These are phyloP conservation scores for Colletotrichum simmondsii DNA, from an alignment of 2,329 filamentous ascomycete species.

Conservation along the genomic window DNA sequence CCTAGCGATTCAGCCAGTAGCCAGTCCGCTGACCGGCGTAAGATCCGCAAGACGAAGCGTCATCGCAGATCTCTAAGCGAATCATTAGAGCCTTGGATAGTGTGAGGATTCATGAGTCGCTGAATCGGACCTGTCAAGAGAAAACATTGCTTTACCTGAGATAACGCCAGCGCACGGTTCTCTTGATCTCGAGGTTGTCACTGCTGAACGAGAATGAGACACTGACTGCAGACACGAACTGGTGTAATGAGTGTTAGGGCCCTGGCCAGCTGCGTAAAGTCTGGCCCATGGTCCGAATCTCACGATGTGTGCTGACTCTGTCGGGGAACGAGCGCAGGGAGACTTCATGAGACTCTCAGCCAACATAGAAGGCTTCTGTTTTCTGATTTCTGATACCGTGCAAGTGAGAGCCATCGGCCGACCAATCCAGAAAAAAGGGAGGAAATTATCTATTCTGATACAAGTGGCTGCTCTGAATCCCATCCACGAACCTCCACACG, in stretches of 20 bases:
- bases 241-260: background rate
- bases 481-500: background rate
- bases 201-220: background rate
- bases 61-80: conserved; percentile 3
- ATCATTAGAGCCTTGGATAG: background rate
- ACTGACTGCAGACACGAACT: background rate
- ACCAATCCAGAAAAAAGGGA: background rate
- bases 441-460: background rate
- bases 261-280: background rate
- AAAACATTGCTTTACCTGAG: background rate
- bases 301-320: background rate
- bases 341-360: background rate
- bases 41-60: conserved; percentile 2
- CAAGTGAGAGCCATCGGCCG: background rate
- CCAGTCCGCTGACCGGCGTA: background rate
- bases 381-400: background rate
- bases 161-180: background rate
- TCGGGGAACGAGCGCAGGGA: background rate
- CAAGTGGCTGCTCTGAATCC: background rate
- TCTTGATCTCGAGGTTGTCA: background rate
- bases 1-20: conserved; percentile 5
- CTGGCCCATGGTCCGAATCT: background rate
- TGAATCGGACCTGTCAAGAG: background rate
- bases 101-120: background rate
- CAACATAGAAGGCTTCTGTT: background rate